phyloP scores from a whole-genome alignment of 768 basidiomycete species.

The Cantharellus cinnabarinus region DNA sequence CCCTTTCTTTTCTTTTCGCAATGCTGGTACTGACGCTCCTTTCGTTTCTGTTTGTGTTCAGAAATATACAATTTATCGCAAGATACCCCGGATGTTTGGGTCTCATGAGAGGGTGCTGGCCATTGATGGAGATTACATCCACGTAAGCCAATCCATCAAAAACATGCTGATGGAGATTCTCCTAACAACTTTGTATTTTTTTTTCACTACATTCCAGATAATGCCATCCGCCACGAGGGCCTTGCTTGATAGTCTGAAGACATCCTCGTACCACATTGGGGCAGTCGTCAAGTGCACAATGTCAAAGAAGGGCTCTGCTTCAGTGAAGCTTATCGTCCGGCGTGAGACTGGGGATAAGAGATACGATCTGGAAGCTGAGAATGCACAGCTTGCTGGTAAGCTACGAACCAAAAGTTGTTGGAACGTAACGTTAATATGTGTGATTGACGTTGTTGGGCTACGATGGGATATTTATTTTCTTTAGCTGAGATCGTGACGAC shows the following conservation, averaged over 20 bases:
- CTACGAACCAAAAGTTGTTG: too few relatives aligned
- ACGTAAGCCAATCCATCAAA: conserved; percentile 25
- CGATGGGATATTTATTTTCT: not conserved
- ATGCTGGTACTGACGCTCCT: not conserved
- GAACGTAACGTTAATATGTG: conserved; percentile 4
- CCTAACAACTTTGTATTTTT: conserved; percentile 10
- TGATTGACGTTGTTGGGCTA: not conserved
- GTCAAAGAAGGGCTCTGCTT: conserved; percentile 53
- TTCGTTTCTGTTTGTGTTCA: conserved; percentile 14
- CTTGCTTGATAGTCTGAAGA: conserved; percentile 78
- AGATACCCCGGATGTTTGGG: conserved; percentile 82
- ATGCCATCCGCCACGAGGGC: conserved; percentile 71
- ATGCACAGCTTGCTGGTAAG: conserved; percentile 55
- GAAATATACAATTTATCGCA: conserved; percentile 86
- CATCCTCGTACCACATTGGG: conserved; percentile 81
- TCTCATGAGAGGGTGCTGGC: conserved; percentile 81
- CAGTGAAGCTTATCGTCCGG: conserved; percentile 78
- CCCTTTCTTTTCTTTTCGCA: not conserved
- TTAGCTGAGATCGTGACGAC: conserved; percentile 60
- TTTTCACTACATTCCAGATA: conserved; percentile 28
- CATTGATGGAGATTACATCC: conserved; percentile 87
- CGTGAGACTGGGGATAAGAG: conserved; percentile 60
- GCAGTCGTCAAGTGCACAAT: conserved; percentile 70
- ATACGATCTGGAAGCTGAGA: conserved; percentile 96
- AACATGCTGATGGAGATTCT: not conserved